Evolutionary conservation across 1,284 basidiomycete genomes (phyloP).

Genomic region (Apiotrichum laibachii): DNA sequence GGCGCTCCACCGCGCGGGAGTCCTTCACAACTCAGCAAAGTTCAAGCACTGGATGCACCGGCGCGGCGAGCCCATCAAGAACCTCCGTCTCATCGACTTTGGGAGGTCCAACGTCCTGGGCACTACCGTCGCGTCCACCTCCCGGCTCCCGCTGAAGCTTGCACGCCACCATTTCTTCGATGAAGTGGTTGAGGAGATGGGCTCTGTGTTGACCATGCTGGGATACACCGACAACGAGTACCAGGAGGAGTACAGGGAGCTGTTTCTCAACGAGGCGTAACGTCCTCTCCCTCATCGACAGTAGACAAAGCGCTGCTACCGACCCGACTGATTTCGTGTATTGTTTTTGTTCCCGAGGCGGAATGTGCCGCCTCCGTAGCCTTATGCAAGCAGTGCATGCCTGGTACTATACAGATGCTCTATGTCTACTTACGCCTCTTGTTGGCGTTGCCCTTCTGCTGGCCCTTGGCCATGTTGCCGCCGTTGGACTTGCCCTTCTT

Average conservation of each 20-base stretch:
- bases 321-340: no score
- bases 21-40: conserved; percentile 2
- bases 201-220: background rate
- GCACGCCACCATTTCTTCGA: background rate
- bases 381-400: background rate
- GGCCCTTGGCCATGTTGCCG: background rate
- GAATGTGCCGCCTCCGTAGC: no score
- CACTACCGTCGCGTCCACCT: no score
- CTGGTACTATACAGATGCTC: background rate
- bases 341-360: no score
- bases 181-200: no score
- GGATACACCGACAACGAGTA: background rate
- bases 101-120: background rate
- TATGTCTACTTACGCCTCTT: conserved; percentile 3
- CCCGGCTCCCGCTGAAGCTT: no score
- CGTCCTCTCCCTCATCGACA: no score
- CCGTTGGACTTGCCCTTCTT: background rate
- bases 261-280: no score
- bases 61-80: background rate
- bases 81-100: conserved; percentile 11
- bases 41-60: conserved; percentile 11
- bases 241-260: background rate
- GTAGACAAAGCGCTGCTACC: no score
- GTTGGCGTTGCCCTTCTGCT: background rate
- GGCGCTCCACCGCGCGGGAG: conserved; percentile 6